A percentile compares a stretch with the other conserved stretches of the same genome.
phyloP scores from a whole-genome alignment of 2,329 filamentous ascomycete species.

The Fusarium sacchari region DNA sequence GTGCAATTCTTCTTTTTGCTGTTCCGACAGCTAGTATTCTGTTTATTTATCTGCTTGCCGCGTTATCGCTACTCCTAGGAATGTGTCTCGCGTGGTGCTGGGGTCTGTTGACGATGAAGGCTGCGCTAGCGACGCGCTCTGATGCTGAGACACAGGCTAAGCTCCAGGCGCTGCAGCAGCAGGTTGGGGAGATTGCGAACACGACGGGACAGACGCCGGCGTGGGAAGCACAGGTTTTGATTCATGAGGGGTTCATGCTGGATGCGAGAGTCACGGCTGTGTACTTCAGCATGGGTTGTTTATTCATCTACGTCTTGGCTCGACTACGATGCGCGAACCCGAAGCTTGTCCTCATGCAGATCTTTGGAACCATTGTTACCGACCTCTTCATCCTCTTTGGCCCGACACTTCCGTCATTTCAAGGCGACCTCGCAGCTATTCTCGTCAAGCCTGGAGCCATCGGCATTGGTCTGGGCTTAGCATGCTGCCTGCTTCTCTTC shows the following conservation, averaged over 20 bases:
- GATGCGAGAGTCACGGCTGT: slow-evolving; percentile 56
- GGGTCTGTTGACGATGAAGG: slow-evolving; percentile 61
- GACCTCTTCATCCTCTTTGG: slow-evolving; percentile 58
- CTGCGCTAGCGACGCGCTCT: slow-evolving; percentile 55
- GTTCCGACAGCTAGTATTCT: slow-evolving; percentile 58
- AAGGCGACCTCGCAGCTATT: slow-evolving; percentile 38
- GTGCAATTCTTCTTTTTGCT: slow-evolving; percentile 54
- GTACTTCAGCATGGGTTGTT: slow-evolving; percentile 50
- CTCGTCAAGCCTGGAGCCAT: slow-evolving; percentile 58
- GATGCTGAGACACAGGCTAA: slow-evolving; percentile 49
- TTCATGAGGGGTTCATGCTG: slow-evolving; percentile 59
- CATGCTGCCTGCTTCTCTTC: slow-evolving; percentile 58
- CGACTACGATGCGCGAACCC: slow-evolving; percentile 57
- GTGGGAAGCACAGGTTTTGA: slow-evolving; percentile 48
- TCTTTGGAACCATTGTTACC: slow-evolving; percentile 59
- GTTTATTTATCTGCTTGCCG: slow-evolving; percentile 56
- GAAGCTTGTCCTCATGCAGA: slow-evolving; percentile 56
- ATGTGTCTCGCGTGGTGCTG: slow-evolving; percentile 61
- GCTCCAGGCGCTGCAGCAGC: slow-evolving; percentile 48
- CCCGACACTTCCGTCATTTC: slow-evolving; percentile 48
- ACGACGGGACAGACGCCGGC: slow-evolving; percentile 34
- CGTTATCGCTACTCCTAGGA: slow-evolving; percentile 56
- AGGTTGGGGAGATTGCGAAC: slow-evolving; percentile 49
- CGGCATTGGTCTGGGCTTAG: slow-evolving; percentile 56
- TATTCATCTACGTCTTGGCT: slow-evolving; percentile 57